Percentiles rank a stretch among this genome's conserved stretches.
phyloP scores from a whole-genome alignment of 345 rosid genomes.

The Turritis glabra region DNA sequence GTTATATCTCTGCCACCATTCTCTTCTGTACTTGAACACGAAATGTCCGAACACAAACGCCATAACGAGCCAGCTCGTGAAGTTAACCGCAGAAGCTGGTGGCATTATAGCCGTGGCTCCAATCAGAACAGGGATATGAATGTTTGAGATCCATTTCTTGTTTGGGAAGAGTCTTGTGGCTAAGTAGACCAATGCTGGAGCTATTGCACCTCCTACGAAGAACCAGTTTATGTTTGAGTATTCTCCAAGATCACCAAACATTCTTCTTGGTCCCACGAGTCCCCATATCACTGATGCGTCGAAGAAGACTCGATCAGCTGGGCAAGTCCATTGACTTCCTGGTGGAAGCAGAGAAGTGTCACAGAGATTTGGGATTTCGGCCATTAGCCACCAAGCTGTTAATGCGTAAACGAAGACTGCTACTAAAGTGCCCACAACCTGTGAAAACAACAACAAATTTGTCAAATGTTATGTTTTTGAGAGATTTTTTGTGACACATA shows the following conservation, averaged over 20 bases:
- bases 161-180: slow-evolving; percentile 64
- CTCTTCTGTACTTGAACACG: slow-evolving; percentile 49
- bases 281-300: slow-evolving; percentile 91
- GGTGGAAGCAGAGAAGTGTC: slow-evolving; percentile 51
- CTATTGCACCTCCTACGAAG: slow-evolving; percentile 70
- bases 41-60: slow-evolving; percentile 68
- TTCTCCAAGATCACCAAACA: slow-evolving; percentile 75
- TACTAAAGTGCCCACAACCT: slow-evolving; percentile 70
- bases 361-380: slow-evolving; percentile 62
- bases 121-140: slow-evolving; percentile 70
- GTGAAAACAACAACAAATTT: slow-evolving; percentile 6
- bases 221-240: slow-evolving; percentile 71
- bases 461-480: not conserved
- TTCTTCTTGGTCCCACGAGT: slow-evolving; percentile 76
- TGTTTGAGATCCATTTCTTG: slow-evolving; percentile 55
- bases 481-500: not conserved
- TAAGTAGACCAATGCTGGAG: slow-evolving; percentile 64
- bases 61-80: slow-evolving; percentile 65
- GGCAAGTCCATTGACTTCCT: slow-evolving; percentile 83
- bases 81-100: slow-evolving; percentile 82
- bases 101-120: slow-evolving; percentile 81
- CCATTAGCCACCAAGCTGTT: slow-evolving; percentile 95
- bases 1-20: slow-evolving; percentile 70
- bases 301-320: slow-evolving; percentile 62
- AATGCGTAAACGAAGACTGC: slow-evolving; percentile 49